phyloP scores from a whole-genome alignment of 345 rosid genomes.

The Excoecaria cochinchinensis region DNA sequence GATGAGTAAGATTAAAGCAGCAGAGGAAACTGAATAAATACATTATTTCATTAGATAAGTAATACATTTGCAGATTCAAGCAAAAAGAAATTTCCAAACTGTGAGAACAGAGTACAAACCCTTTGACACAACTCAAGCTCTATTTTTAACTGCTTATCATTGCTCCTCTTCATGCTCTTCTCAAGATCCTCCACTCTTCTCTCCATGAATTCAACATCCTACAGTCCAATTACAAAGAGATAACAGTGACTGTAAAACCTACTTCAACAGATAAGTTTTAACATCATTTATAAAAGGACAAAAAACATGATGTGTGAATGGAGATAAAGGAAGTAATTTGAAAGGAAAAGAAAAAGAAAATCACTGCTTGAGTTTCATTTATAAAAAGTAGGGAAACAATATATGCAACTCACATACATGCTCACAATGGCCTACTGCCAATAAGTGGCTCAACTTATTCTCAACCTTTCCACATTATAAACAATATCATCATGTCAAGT shows the following conservation, averaged over 20 bases:
- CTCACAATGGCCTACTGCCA: background rate
- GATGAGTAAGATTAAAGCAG: background rate
- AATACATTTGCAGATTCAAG: background rate
- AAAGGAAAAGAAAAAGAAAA: background rate
- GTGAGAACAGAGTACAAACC: conserved; percentile 35
- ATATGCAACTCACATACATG: background rate
- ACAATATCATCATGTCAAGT: background rate
- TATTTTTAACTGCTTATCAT: conserved; percentile 83
- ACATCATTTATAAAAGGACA: background rate
- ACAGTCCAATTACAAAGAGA: conserved; percentile 10
- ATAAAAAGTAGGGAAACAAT: too few relatives aligned
- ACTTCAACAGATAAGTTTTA: conserved; percentile 7
- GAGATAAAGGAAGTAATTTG: background rate
- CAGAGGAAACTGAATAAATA: background rate
- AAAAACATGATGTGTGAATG: background rate
- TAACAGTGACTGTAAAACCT: background rate
- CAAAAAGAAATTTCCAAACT: background rate
- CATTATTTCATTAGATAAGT: background rate
- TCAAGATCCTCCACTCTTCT: conserved; percentile 83
- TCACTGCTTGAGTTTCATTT: background rate
- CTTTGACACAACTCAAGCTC: conserved; percentile 64
- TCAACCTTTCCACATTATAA: background rate
- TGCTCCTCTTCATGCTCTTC: conserved; percentile 99
- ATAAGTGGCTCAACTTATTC: background rate
- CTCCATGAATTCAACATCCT: conserved; percentile 90